Evolutionary conservation across 148 eudicot genomes (phyloP).

Genomic region (Beta vulgaris): DNA sequence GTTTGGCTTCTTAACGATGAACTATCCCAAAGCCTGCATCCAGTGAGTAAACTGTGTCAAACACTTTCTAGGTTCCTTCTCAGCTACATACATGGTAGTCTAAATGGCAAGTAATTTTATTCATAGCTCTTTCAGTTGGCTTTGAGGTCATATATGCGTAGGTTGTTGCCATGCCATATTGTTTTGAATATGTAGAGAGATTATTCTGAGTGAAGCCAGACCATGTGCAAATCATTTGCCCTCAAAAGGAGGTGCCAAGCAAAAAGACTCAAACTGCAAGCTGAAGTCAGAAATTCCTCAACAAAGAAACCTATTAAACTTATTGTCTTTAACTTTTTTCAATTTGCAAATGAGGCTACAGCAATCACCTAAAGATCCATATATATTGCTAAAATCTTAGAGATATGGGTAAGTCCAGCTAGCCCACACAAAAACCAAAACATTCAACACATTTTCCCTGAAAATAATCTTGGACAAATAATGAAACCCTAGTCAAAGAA

Average conservation of each 20-base stretch:
- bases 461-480: background rate
- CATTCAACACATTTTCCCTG: background rate
- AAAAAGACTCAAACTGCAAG: no score
- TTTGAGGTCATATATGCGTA: background rate
- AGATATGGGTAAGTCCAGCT: background rate
- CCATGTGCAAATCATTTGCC: no score
- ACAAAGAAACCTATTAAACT: no score
- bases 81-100: background rate
- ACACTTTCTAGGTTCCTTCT: background rate
- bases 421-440: background rate
- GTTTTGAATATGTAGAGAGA: background rate
- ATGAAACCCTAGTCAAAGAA: background rate
- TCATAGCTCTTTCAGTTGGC: background rate
- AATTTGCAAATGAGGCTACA: no score
- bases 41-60: background rate
- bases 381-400: no score
- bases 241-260: no score
- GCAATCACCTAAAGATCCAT: no score
- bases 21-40: background rate
- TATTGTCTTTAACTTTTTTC: no score
- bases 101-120: background rate
- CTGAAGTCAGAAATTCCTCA: no score
- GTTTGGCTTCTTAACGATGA: no score
- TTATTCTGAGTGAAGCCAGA: background rate
- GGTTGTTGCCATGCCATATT: background rate